Base-by-base conservation (phyloP, 164 flowering plant genomes). In the Stephania yunnanensis region DNA sequence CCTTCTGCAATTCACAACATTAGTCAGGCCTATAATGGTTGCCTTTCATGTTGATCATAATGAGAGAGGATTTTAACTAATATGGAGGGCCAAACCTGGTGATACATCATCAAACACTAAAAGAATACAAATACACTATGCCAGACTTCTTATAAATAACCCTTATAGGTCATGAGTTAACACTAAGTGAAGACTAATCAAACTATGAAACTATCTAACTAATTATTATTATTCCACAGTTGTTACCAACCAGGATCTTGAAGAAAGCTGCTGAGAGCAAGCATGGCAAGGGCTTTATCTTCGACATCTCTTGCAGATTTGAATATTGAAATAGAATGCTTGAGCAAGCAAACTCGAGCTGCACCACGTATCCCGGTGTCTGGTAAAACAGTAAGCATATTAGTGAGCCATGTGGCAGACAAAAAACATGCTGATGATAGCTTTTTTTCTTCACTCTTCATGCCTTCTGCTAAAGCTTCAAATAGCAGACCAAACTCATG, bases 401-500 rank as follows among this genome's bases (percentile, higher is more conserved):
- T 78, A 20, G 84, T 69, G 44, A 90, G 91, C 95, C 95, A 92
- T 46, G 90, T 84, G 30, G 97, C 89, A n/a, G 93, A 81, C 71
- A 86, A 83, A 83, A 90, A 89, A 78, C 93, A 88, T 70, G 87
- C 84, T 13, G 89, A 82, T 42, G 76, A 72, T 78, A 92, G 70
- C 67, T 89, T 90, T 68, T 86, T 83, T 65, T 81, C 69, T 83
- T 73, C 82, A 76, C 93, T 90, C 72, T 82, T 87, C 65, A 92
- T 69, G 77, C 97, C 93, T 79, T 89, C 92, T 68, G 90, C 89
- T 68, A 92, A 84, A 79, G 90, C 93, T 80, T 90, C 95, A 85
- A 92, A 90, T 71, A 92, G 76, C 25, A 90, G 82, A 69, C 97
- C 95, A 73, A 90, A 90, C 77, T 92, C 97, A 83, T 92, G 95